phyloP scores from a whole-genome alignment of 2,329 filamentous ascomycete species.

The Alternaria burnsii region DNA sequence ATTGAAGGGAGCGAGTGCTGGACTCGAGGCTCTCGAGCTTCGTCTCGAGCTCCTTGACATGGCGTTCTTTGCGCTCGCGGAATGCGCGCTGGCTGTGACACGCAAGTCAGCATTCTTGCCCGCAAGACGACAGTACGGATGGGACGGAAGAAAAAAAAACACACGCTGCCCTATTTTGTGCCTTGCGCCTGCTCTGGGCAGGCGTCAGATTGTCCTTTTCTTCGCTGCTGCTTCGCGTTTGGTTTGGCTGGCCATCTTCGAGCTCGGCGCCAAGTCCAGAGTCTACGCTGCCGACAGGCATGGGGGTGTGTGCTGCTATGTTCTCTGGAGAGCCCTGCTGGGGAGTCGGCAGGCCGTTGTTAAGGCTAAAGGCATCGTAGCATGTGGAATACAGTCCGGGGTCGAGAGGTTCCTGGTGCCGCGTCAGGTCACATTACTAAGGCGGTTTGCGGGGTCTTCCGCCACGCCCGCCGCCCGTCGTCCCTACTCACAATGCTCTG shows the following conservation, averaged over 20 bases:
- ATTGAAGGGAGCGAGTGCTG: constrained; percentile 73
- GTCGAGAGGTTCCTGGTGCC: constrained; percentile 55
- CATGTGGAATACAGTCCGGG: constrained; percentile 41
- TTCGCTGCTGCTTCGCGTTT: constrained; percentile 56
- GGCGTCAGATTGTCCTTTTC: constrained; percentile 58
- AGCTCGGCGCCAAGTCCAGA: constrained; percentile 54
- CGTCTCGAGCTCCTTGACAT: constrained; percentile 90
- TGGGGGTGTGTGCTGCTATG: constrained; percentile 36
- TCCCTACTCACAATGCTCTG: constrained; percentile 41
- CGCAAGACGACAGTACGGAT: too few relatives aligned
- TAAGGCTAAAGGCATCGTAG: constrained; percentile 44
- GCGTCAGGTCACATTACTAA: constrained; percentile 31
- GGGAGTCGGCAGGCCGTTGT: constrained; percentile 38
- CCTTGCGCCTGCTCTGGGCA: constrained; percentile 67
- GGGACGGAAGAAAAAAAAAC: constrained; percentile 37
- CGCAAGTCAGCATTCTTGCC: background rate
- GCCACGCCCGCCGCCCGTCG: constrained; percentile 10
- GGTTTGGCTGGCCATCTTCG: constrained; percentile 43
- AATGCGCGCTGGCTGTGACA: constrained; percentile 86
- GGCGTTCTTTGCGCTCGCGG: constrained; percentile 92
- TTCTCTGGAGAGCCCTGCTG: constrained; percentile 46
- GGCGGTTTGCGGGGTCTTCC: background rate
- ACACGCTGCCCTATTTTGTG: constrained; percentile 77
- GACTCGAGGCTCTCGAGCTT: constrained; percentile 82
- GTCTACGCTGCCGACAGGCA: constrained; percentile 53